Conservation (phyloP, 2,329 filamentous ascomycete species). For the Stemphylium lycopersici region DNA sequence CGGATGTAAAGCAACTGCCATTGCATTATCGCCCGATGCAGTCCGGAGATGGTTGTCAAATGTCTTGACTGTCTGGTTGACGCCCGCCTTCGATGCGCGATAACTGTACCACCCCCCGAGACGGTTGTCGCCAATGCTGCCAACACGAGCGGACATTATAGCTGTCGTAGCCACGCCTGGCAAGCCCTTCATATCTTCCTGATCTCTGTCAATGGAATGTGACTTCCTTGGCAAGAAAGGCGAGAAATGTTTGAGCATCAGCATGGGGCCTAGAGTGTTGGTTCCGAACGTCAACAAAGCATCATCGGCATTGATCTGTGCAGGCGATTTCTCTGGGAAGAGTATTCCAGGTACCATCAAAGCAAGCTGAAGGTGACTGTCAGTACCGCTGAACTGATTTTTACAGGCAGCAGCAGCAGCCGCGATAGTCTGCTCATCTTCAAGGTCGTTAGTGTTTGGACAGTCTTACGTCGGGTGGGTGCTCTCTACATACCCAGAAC, state of each 20-base stretch:
- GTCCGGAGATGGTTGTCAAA: slow-evolving; percentile 71
- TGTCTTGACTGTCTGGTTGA: slow-evolving; percentile 73
- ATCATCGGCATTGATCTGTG: slow-evolving; percentile 65
- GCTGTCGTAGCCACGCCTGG: slow-evolving; percentile 68
- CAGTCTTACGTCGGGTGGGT: neutral
- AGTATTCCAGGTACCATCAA: slow-evolving; percentile 75
- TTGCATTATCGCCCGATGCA: slow-evolving; percentile 65
- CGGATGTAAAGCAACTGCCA: slow-evolving; percentile 76
- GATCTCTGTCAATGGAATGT: slow-evolving; percentile 4
- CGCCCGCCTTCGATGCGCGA: slow-evolving; percentile 74
- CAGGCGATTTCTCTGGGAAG: slow-evolving; percentile 72
- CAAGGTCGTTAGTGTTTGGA: neutral
- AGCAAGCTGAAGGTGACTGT: slow-evolving; percentile 68
- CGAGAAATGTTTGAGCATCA: slow-evolving; percentile 78
- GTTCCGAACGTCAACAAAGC: slow-evolving; percentile 74
- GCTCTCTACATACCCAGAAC: slow-evolving; percentile 57
- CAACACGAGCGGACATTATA: slow-evolving; percentile 80
- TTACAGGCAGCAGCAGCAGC: slow-evolving; percentile 61
- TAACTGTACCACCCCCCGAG: slow-evolving; percentile 85
- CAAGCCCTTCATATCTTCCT: slow-evolving; percentile 33
- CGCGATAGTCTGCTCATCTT: slow-evolving; percentile 68
- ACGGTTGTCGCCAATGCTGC: slow-evolving; percentile 73
- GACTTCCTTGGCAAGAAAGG: slow-evolving; percentile 68
- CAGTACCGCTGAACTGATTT: slow-evolving; percentile 56
- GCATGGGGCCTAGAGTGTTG: slow-evolving; percentile 75